Percentiles rank a stretch among this genome's conserved stretches.
phyloP scores from a whole-genome alignment of 768 basidiomycete species.

The Agaricus bisporus region DNA sequence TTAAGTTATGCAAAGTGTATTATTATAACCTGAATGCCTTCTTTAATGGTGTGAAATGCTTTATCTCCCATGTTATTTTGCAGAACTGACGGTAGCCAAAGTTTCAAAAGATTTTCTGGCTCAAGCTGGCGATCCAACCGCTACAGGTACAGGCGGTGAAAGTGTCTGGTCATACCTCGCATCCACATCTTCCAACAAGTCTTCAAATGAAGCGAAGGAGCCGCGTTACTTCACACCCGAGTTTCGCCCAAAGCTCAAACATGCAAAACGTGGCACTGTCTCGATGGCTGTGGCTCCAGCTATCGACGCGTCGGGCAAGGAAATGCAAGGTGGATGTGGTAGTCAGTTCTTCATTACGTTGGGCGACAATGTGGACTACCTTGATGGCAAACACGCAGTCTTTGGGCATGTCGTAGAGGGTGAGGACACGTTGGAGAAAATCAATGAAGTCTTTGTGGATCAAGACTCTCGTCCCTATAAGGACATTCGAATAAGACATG shows the following conservation, averaged over 20 bases:
- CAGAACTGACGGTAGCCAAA: conserved; percentile 21
- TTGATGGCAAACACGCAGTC: conserved; percentile 89
- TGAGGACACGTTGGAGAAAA: conserved; percentile 81
- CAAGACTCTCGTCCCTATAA: conserved; percentile 87
- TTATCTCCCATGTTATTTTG: conserved; percentile 1
- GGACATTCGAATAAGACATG: conserved; percentile 91
- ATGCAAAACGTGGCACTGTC: conserved; percentile 78
- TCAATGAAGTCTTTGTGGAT: conserved; percentile 90
- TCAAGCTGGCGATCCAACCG: conserved; percentile 94
- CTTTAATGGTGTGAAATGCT: conserved; percentile 77
- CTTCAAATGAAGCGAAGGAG: conserved; percentile 26
- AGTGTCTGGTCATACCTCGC: conserved; percentile 77
- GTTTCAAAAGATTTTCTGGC: conserved; percentile 98
- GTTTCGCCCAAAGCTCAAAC: conserved; percentile 76
- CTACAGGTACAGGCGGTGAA: conserved; percentile 91
- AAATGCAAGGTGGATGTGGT: conserved; percentile 67
- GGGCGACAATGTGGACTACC: conserved; percentile 84
- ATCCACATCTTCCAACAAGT: conserved; percentile 26
- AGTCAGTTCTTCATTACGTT: conserved; percentile 98
- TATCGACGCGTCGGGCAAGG: conserved; percentile 32
- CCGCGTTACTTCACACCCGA: conserved; percentile 90
- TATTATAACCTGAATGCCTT: conserved; percentile 97
- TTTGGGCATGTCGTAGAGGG: conserved; percentile 97
- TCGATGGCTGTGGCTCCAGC: conserved; percentile 97
- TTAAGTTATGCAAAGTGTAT: conserved; percentile 96